phyloP scores from a whole-genome alignment of 805 yeast species.

The Starmerella lactis-condensi region DNA sequence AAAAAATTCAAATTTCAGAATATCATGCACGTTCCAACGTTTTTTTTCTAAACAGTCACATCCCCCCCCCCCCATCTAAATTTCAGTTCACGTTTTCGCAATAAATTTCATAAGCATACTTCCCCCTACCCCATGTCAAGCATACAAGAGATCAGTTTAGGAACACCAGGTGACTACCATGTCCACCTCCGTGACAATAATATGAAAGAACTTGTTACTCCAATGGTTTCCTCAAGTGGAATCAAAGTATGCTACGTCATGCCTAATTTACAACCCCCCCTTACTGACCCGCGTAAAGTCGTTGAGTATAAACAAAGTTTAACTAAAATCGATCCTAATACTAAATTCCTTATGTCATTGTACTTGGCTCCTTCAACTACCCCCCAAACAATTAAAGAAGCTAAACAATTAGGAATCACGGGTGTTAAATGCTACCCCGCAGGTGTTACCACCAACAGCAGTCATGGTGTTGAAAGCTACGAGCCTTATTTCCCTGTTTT shows the following conservation, averaged over 20 bases:
- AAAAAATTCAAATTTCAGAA: no score
- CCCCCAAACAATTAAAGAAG: constrained; percentile 67
- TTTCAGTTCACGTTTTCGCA: no score
- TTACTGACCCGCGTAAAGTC: constrained; percentile 58
- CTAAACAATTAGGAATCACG: constrained; percentile 48
- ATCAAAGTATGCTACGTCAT: constrained; percentile 77
- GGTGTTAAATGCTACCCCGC: constrained; percentile 98
- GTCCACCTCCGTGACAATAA: constrained; percentile 88
- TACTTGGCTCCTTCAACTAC: constrained; percentile 63
- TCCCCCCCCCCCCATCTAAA: no score
- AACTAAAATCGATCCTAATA: constrained; percentile 50
- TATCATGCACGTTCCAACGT: no score
- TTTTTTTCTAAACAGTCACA: no score
- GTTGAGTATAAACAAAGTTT: constrained; percentile 47
- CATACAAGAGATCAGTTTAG: no score
- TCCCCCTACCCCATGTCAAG: no score
- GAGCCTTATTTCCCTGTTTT: constrained; percentile 75
- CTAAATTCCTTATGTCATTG: constrained; percentile 81
- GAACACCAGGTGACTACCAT: constrained; percentile 53
- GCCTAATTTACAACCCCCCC: constrained; percentile 93
- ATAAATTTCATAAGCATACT: no score
- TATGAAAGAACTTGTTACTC: constrained; percentile 83
- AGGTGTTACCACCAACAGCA: constrained; percentile 97
- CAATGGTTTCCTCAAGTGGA: constrained; percentile 82
- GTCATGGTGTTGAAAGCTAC: constrained; percentile 78